A percentile compares a stretch with the other conserved stretches of the same genome.
Evolutionary conservation across 345 rosid species (phyloP).

Genomic region (Hevea brasiliensis): DNA sequence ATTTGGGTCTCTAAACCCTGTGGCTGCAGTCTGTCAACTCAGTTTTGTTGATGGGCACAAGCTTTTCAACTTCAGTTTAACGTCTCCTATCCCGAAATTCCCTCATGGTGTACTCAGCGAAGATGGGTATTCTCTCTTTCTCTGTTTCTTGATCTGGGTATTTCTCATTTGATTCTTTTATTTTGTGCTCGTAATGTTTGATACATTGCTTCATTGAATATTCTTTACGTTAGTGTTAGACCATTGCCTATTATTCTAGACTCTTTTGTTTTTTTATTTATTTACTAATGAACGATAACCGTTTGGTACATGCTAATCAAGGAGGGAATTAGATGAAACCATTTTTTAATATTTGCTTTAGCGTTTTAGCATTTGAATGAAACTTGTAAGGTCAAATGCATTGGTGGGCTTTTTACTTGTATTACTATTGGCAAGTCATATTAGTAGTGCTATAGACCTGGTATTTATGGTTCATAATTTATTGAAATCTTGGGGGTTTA

Average conservation of each 20-base stretch:
- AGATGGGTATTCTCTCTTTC: constrained; percentile 67
- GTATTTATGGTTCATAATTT: neutral
- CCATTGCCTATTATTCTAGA: neutral
- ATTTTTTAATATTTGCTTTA: constrained; percentile 1
- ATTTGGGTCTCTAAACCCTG: constrained; percentile 34
- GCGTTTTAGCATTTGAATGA: neutral
- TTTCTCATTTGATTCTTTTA: neutral
- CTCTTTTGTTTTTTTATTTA: neutral
- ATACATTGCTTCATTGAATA: neutral
- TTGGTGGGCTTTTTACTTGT: neutral
- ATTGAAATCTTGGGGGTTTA: neutral
- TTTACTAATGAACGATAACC: neutral
- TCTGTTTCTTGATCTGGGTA: constrained; percentile 26
- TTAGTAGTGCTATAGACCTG: neutral
- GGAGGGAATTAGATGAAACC: neutral
- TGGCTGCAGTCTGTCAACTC: constrained; percentile 49
- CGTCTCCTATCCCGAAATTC: constrained; percentile 54
- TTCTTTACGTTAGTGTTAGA: neutral
- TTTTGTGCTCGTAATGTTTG: neutral
- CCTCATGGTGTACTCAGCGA: constrained; percentile 96
- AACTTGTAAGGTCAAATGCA: neutral
- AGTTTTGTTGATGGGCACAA: constrained; percentile 51
- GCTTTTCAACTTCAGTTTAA: constrained; percentile 67
- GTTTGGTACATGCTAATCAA: neutral
- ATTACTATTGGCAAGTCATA: neutral